Base-by-base conservation (phyloP, 2,329 filamentous ascomycete genomes). In the Fusarium siculi region DNA sequence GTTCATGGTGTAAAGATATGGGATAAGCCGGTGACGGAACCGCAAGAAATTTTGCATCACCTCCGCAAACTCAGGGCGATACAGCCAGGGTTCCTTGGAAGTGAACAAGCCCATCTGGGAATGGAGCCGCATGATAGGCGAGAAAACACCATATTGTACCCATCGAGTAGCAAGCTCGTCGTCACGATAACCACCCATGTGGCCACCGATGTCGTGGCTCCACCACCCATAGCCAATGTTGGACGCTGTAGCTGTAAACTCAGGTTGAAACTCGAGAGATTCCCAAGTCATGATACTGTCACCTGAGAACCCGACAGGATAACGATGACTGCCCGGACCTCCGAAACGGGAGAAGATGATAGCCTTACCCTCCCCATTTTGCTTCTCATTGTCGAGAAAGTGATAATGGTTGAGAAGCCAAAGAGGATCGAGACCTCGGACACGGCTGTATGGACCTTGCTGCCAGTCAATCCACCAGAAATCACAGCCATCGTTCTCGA, bases 381-480 rank as follows among this genome's bases (percentile, higher is more conserved):
- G 60, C 30, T 63, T 60, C 7, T 82, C 77, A 8, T 84, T 82
- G 71, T 91, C 88, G 7, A 90, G 80, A 76, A 87, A 92, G 63
- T 91, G 89, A 74, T 87, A 91, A 76, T 92, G 90, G 74, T 92
- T 92, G 25, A 92, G 83, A 30, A 91, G 80, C 90, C 90, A 92
- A 0, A 92, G 81, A 0, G 90, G 90, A 77, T 92, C 90, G 6
- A 92, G 81, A 4, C 89, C 89, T 0, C 85, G 86, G 10, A 91
- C 83, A 39, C 4, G 88, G 89, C 67, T 70, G 63, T 84, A 81
- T 5, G 82, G 80, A 3, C 90, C 90, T 77, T 92, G 90, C 78
- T 92, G 90, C 90, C 90, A 92, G 77, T 92, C 90, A 34, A 91
- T 84, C 90, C 90, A 92, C 88, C 89, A 91, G 63, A 92, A 91